Evolutionary conservation across 2,329 filamentous ascomycete species (phyloP).

Genomic region (Ophiostoma quercus): DNA sequence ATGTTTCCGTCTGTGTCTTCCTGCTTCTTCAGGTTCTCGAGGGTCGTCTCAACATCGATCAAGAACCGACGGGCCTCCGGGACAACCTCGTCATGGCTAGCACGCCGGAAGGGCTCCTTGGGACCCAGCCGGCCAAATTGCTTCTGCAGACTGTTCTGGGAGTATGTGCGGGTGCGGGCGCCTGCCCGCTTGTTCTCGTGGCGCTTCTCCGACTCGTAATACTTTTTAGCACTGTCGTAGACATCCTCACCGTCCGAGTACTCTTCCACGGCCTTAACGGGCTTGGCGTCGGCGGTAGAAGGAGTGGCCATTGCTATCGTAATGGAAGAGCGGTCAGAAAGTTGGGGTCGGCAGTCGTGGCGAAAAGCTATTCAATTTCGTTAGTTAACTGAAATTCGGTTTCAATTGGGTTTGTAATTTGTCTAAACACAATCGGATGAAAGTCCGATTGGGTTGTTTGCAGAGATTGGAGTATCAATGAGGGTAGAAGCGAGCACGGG

Average conservation of each 20-base stretch:
- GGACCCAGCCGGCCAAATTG: slow-evolving; percentile 50
- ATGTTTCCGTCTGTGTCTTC: slow-evolving; percentile 93
- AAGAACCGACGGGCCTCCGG: slow-evolving; percentile 68
- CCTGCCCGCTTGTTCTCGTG: slow-evolving; percentile 45
- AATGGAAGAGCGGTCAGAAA: background rate
- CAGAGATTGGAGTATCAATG: background rate
- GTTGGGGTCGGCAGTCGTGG: background rate
- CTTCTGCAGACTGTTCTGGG: slow-evolving; percentile 52
- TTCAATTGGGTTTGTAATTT: background rate
- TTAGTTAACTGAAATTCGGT: background rate
- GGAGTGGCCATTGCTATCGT: background rate
- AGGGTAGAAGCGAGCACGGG: background rate
- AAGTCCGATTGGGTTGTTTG: background rate
- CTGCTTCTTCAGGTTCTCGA: slow-evolving; percentile 70
- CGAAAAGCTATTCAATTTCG: background rate
- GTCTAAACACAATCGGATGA: background rate
- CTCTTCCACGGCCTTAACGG: background rate
- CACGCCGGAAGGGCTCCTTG: slow-evolving; percentile 52
- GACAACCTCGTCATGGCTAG: slow-evolving; percentile 65
- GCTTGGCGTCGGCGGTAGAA: background rate
- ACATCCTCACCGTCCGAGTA: slow-evolving; percentile 43
- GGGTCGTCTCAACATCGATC: slow-evolving; percentile 77
- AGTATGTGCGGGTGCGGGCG: slow-evolving; percentile 51
- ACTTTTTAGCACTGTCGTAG: slow-evolving; percentile 55
- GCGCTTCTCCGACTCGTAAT: slow-evolving; percentile 53